Conservation (phyloP, 2,329 filamentous ascomycete genomes). For the Aspergillus aculeatus region DNA sequence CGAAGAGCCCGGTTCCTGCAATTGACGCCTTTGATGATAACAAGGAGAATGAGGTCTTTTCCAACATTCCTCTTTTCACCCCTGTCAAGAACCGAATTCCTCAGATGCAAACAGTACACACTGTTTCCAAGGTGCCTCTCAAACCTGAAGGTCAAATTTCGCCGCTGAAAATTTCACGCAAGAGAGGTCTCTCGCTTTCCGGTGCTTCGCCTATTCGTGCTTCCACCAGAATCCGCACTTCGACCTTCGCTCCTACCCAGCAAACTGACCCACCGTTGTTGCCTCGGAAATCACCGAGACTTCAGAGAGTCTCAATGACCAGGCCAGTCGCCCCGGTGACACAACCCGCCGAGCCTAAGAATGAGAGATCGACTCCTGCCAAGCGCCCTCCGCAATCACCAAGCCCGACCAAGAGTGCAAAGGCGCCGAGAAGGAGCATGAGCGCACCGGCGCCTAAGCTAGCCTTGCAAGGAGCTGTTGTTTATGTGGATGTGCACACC, state of each 20-base stretch:
- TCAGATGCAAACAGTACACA: conserved; percentile 62
- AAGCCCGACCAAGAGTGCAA: conserved; percentile 23
- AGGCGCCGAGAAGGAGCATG: conserved; percentile 28
- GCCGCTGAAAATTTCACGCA: conserved; percentile 45
- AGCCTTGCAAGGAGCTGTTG: conserved; percentile 68
- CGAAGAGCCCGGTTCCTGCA: conserved; percentile 1
- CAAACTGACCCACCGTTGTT: conserved; percentile 25
- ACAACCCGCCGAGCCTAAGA: conserved; percentile 15
- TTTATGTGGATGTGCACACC: conserved; percentile 81
- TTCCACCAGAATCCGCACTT: conserved; percentile 29
- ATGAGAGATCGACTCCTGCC: conserved; percentile 6
- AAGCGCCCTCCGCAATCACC: conserved; percentile 19
- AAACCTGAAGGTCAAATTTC: conserved; percentile 61
- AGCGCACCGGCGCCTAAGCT: conserved; percentile 22
- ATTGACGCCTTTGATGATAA: conserved; percentile 38
- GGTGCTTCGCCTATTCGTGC: conserved; percentile 41
- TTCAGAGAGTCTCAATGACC: conserved; percentile 19
- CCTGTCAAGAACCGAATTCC: conserved; percentile 51
- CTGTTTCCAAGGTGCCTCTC: conserved; percentile 73
- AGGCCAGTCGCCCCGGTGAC: conserved; percentile 12
- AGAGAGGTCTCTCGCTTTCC: conserved; percentile 54
- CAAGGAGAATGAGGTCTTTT: conserved; percentile 29
- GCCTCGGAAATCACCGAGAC: conserved; percentile 27
- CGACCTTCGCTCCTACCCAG: conserved; percentile 22
- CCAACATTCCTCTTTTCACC: conserved; percentile 49